Evolutionary conservation across 768 basidiomycete species (phyloP).

Genomic region (Krasilnikovozyma curviuscula): DNA sequence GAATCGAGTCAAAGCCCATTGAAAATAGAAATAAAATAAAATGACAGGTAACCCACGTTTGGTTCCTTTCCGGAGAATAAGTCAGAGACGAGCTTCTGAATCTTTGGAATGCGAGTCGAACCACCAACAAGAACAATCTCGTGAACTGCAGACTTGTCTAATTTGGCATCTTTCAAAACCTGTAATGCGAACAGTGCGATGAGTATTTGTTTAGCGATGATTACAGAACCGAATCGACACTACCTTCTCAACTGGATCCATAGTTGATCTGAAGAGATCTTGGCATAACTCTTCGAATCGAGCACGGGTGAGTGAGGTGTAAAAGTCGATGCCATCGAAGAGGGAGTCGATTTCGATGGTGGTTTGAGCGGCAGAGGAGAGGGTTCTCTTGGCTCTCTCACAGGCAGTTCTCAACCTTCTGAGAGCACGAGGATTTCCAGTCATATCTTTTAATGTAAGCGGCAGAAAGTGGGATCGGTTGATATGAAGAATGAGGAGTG

Average conservation of each 20-base stretch:
- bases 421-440: conserved; percentile 10
- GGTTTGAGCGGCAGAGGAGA: conserved; percentile 89
- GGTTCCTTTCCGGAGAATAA: conserved; percentile 98
- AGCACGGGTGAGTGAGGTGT: conserved; percentile 92
- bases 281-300: conserved; percentile 40
- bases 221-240: too few relatives aligned
- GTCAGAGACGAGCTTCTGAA: conserved; percentile 92
- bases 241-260: conserved; percentile 64
- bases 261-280: conserved; percentile 28
- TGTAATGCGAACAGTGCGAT: conserved; percentile 20
- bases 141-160: conserved; percentile 86
- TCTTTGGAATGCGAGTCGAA: conserved; percentile 63
- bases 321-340: conserved; percentile 94
- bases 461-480: conserved; percentile 11
- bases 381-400: conserved; percentile 10
- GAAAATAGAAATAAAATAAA: too few relatives aligned
- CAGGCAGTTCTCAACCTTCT: conserved; percentile 9
- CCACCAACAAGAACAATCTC: conserved; percentile 37
- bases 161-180: conserved; percentile 93
- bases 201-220: neutral
- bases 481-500: neutral
- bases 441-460: neutral
- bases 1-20: too few relatives aligned
- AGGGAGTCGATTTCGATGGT: conserved; percentile 97
- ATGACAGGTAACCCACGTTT: too few relatives aligned